Evolutionary conservation across 441 rosid species (phyloP), one percentile per base, ranked within the genome.

Genomic region (Bocquillonia castaneifolia): DNA sequence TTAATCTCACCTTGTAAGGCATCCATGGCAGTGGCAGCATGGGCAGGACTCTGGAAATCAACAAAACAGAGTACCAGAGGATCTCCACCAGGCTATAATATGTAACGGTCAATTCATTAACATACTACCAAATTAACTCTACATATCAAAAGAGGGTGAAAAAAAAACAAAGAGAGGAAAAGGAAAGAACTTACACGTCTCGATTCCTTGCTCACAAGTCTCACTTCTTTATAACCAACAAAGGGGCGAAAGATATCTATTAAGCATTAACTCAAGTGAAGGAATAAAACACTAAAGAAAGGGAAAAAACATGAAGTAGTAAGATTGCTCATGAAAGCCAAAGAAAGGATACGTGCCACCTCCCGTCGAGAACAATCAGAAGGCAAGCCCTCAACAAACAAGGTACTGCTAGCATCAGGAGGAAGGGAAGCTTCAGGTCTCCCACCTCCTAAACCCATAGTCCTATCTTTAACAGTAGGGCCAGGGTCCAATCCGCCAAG

Each of bases 331-430:
- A 34, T 10, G 40, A 22, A 36, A 22, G 31, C 55, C 23, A 65
- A 54, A 28, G 52, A 66, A 77, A 80, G 89, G 89, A 87, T 87
- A 87, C 85, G 88, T 29, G 88, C 75, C 17, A 85, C 92, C 77
- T 85, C 90, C 29, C 87, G 79, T n/a, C 85, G 73, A 12, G 79
- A 69, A 76, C 85, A 82, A 45, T 83, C 80, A 54, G 82, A 67
- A 28, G 89, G 90, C 70, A 88, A 72, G 47, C 93, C 93, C 81
- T 88, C 93, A 40, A 86, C 88, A 80, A 77, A 85, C 28, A 88
- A 76, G 20, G 90, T 88, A 53, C 81, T 77, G 39, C 76, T 55
- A 60, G 89, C 86, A 79, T 81, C 86, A 42, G 86, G 85, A 32
- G 93, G 93, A 66, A 85, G 87, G 70, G 80, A 48, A 71, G 74